Evolutionary conservation across 2,329 filamentous ascomycete species (phyloP).

Genomic region (Pseudofabraea citricarpa): DNA sequence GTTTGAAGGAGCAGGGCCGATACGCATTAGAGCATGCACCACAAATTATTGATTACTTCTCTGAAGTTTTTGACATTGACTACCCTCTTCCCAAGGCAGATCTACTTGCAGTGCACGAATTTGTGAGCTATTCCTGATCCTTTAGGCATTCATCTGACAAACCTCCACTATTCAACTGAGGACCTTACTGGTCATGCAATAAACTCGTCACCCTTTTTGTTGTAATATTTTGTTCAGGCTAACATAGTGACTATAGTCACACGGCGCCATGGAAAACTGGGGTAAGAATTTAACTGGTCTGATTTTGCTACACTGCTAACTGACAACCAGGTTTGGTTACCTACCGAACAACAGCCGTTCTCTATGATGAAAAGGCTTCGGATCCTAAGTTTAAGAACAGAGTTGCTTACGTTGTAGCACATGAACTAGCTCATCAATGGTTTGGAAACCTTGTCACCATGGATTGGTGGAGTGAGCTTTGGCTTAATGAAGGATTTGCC

Average conservation of each 20-base stretch:
- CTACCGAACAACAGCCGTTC: slow-evolving; percentile 88
- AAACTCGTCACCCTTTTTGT: no score
- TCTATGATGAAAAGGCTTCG: slow-evolving; percentile 92
- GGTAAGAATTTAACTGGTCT: slow-evolving; percentile 29
- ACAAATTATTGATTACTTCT: slow-evolving; percentile 94
- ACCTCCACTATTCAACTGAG: no score
- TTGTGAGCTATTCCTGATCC: slow-evolving; percentile 58
- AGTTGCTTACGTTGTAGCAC: slow-evolving; percentile 95
- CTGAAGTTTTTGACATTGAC: slow-evolving; percentile 87
- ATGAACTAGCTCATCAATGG: slow-evolving; percentile 96
- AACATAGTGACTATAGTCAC: slow-evolving; percentile 43
- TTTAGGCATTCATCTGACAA: no score
- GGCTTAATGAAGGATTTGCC: slow-evolving; percentile 94
- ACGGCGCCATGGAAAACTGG: slow-evolving; percentile 82
- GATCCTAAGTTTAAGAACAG: slow-evolving; percentile 89
- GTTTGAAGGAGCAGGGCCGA: slow-evolving; percentile 86
- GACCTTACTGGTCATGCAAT: no score
- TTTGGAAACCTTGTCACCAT: slow-evolving; percentile 94
- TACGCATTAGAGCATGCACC: slow-evolving; percentile 89
- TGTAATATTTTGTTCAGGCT: slow-evolving; percentile 23
- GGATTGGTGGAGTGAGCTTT: slow-evolving; percentile 94
- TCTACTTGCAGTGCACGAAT: slow-evolving; percentile 86
- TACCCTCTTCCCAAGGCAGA: slow-evolving; percentile 93
- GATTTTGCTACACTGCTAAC: background rate
- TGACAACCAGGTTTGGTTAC: slow-evolving; percentile 64